Percentiles rank a stretch among this genome's conserved stretches.
These are phyloP conservation scores for Malassezia furfur DNA, from an alignment of 1,284 basidiomycete species.

Conservation along the genomic window DNA sequence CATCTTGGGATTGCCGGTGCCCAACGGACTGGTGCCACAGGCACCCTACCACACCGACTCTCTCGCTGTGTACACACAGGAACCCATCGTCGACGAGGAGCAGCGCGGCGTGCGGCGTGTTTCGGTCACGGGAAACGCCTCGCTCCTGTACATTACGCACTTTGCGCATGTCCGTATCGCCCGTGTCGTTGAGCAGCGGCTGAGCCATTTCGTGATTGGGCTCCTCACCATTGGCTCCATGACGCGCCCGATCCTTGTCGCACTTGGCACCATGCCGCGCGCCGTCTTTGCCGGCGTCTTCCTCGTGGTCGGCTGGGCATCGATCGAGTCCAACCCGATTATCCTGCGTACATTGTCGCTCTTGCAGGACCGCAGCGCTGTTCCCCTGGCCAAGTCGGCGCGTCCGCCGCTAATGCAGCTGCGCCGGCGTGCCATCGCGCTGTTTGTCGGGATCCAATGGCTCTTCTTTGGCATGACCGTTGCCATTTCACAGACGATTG, in stretches of 20 bases:
- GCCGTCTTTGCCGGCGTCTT: constrained; percentile 46
- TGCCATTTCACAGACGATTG: constrained; percentile 78
- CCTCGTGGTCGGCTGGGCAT: constrained; percentile 50
- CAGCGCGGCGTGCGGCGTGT: not conserved
- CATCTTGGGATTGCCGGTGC: constrained; percentile 78
- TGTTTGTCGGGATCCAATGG: constrained; percentile 72
- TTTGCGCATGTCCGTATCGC: constrained; percentile 29
- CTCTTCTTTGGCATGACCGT: constrained; percentile 80
- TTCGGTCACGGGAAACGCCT: not conserved
- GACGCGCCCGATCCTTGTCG: constrained; percentile 45
- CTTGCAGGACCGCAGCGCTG: constrained; percentile 57
- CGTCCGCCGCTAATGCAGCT: constrained; percentile 59
- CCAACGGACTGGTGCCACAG: constrained; percentile 84
- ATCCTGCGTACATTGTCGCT: constrained; percentile 74
- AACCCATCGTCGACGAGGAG: constrained; percentile 5
- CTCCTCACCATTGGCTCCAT: constrained; percentile 46
- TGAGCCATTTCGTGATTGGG: constrained; percentile 43
- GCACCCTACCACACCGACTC: constrained; percentile 87
- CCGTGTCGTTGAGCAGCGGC: constrained; percentile 41
- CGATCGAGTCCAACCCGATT: constrained; percentile 72
- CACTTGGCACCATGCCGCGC: constrained; percentile 39
- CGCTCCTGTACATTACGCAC: constrained; percentile 11
- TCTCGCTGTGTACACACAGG: constrained; percentile 63
- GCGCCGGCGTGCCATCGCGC: constrained; percentile 63
- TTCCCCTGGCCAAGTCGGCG: constrained; percentile 16